Evolutionary conservation across 192 early-diverging fungal species (phyloP).

Genomic region (Fimicolochytrium jonesii): DNA sequence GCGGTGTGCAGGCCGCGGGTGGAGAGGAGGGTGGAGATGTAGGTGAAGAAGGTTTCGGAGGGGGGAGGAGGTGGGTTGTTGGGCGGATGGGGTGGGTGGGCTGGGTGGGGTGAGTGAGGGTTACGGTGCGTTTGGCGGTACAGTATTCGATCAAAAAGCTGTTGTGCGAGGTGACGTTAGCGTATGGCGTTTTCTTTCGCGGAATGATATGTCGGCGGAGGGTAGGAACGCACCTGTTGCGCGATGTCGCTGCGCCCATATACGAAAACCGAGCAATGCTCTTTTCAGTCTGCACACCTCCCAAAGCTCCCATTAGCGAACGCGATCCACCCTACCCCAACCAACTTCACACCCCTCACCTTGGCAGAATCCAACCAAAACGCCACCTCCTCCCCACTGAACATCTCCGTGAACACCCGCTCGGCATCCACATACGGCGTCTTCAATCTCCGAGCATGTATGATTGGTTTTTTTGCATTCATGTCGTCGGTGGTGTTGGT

Average conservation of each 20-base stretch:
- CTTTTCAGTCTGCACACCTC: slow-evolving; percentile 26
- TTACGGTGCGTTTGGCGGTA: slow-evolving; percentile 8
- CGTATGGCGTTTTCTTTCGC: too few relatives aligned
- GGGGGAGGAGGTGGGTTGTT: not conserved
- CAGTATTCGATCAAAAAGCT: slow-evolving; percentile 23
- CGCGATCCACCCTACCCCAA: too few relatives aligned
- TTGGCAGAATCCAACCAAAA: slow-evolving; percentile 56
- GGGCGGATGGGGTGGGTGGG: not conserved
- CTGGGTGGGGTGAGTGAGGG: slow-evolving; percentile 7
- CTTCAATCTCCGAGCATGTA: too few relatives aligned
- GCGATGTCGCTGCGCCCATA: slow-evolving; percentile 46
- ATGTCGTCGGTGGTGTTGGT: too few relatives aligned
- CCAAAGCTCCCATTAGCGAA: too few relatives aligned
- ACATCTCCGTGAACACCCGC: slow-evolving; percentile 30
- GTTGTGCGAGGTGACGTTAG: too few relatives aligned
- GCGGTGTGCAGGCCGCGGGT: slow-evolving; percentile 6
- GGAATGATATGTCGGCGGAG: too few relatives aligned
- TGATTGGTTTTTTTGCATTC: too few relatives aligned
- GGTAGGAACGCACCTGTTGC: not conserved
- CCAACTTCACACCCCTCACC: not conserved
- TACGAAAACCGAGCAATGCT: slow-evolving; percentile 56
- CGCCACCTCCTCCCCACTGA: not conserved
- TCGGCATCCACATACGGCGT: slow-evolving; percentile 25
- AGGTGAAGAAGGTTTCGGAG: slow-evolving; percentile 33
- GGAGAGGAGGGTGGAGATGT: slow-evolving; percentile 8